Evolutionary conservation across 208 protist species (phyloP).

Genomic region (Balamuthia mandrillaris): DNA sequence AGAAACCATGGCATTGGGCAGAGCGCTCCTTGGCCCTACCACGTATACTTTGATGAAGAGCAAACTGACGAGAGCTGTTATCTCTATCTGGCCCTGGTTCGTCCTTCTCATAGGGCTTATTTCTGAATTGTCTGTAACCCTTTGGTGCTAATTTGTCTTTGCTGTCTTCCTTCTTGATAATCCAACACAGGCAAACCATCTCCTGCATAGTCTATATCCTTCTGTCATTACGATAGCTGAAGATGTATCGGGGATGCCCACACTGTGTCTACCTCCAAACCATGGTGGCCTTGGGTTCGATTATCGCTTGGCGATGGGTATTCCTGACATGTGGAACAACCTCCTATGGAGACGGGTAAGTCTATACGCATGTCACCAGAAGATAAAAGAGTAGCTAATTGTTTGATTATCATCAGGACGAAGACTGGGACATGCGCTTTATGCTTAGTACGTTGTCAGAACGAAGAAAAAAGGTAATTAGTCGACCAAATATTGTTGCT

Average conservation of each 20-base stretch:
- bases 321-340: slow-evolving; percentile 84
- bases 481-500: not conserved
- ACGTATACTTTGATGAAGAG: slow-evolving; percentile 76
- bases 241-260: slow-evolving; percentile 76
- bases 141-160: not conserved
- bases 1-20: slow-evolving; percentile 74
- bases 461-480: slow-evolving; percentile 45
- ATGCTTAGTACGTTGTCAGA: slow-evolving; percentile 77
- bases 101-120: not conserved
- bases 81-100: slow-evolving; percentile 55
- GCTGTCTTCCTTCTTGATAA: not conserved
- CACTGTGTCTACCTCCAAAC: slow-evolving; percentile 71
- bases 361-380: too few relatives aligned
- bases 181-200: slow-evolving; percentile 57
- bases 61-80: slow-evolving; percentile 79
- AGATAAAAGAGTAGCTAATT: too few relatives aligned
- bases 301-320: slow-evolving; percentile 80
- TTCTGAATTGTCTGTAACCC: not conserved
- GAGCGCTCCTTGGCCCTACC: slow-evolving; percentile 55
- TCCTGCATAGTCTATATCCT: slow-evolving; percentile 53
- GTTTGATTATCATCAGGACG: slow-evolving; percentile 59
- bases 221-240: slow-evolving; percentile 73
- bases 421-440: slow-evolving; percentile 77
- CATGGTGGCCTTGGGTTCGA: slow-evolving; percentile 89
- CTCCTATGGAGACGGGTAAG: too few relatives aligned